phyloP scores from a whole-genome alignment of 2,329 filamentous ascomycete genomes.

The Pseudocercospora vitis region DNA sequence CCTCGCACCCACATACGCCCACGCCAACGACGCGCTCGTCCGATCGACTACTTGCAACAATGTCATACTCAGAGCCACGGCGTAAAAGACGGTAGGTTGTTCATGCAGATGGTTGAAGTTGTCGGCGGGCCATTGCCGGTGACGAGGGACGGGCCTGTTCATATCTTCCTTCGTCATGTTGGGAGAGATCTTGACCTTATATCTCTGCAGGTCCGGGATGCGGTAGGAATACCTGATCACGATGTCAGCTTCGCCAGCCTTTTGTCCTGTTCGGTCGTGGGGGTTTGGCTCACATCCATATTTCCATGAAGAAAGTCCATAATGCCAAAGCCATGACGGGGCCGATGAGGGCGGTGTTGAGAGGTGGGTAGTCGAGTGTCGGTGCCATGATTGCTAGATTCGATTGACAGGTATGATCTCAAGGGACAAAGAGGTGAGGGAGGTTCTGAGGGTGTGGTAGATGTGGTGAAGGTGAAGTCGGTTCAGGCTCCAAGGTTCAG shows the following conservation, averaged over 20 bases:
- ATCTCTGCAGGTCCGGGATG: constrained; percentile 17
- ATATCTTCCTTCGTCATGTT: constrained; percentile 10
- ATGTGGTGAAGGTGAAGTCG: neutral
- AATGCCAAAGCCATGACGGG: constrained; percentile 17
- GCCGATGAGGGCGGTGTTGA: constrained; percentile 11
- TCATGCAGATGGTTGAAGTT: constrained; percentile 28
- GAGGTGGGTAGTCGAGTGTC: constrained; percentile 7
- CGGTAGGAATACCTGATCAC: constrained; percentile 21
- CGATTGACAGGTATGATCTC: too few relatives aligned
- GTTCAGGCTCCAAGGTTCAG: too few relatives aligned
- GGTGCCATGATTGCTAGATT: neutral
- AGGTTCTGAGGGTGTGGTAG: too few relatives aligned
- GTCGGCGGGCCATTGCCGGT: constrained; percentile 22
- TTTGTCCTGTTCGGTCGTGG: neutral
- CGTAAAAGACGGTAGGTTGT: constrained; percentile 44
- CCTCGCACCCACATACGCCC: constrained; percentile 45
- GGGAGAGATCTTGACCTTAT: constrained; percentile 21
- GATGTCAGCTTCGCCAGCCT: too few relatives aligned
- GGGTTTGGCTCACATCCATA: constrained; percentile 19
- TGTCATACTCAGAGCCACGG: constrained; percentile 40
- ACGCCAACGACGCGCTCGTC: constrained; percentile 41
- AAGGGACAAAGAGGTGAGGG: too few relatives aligned
- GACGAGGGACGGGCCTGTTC: constrained; percentile 16
- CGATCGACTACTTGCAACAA: constrained; percentile 32
- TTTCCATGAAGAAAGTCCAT: constrained; percentile 23